Evolutionary conservation across 208 protist genomes (phyloP).

Genomic region (Acanthamoeba culbertsoni): DNA sequence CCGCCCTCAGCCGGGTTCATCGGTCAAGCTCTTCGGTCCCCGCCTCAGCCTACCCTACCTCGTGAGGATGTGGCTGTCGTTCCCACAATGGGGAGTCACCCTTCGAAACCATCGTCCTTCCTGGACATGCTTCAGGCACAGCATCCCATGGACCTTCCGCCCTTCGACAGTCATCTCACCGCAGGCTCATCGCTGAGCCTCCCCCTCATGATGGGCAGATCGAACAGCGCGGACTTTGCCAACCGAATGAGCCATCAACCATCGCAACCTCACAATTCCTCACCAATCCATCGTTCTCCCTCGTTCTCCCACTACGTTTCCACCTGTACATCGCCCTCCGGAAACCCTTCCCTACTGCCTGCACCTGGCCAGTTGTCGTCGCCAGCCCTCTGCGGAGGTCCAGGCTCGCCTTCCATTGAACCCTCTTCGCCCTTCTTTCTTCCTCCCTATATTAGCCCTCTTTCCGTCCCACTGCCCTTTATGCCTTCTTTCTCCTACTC

Average conservation of each 20-base stretch:
- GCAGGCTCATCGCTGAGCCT: neutral
- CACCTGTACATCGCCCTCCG: too few species aligned
- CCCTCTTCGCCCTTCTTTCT: neutral
- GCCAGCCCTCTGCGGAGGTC: neutral
- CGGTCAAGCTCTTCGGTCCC: too few species aligned
- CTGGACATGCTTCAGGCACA: neutral
- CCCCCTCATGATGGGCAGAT: neutral
- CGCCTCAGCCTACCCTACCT: neutral
- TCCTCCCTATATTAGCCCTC: conserved; percentile 14
- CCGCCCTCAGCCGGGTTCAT: too few species aligned
- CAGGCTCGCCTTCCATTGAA: neutral
- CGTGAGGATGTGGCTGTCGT: too few species aligned
- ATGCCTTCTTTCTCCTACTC: neutral
- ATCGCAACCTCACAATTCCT: too few species aligned
- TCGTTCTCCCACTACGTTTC: too few species aligned
- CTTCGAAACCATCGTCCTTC: neutral
- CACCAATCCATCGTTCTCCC: too few species aligned
- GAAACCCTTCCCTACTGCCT: too few species aligned
- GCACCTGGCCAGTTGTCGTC: neutral
- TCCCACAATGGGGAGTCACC: neutral
- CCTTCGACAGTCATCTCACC: neutral
- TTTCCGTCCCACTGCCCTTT: neutral
- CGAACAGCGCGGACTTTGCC: too few species aligned
- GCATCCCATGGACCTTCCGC: neutral
- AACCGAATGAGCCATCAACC: too few species aligned